Evolutionary conservation across 2,329 filamentous ascomycete species (phyloP).

Genomic region (Ascochyta koolunga): DNA sequence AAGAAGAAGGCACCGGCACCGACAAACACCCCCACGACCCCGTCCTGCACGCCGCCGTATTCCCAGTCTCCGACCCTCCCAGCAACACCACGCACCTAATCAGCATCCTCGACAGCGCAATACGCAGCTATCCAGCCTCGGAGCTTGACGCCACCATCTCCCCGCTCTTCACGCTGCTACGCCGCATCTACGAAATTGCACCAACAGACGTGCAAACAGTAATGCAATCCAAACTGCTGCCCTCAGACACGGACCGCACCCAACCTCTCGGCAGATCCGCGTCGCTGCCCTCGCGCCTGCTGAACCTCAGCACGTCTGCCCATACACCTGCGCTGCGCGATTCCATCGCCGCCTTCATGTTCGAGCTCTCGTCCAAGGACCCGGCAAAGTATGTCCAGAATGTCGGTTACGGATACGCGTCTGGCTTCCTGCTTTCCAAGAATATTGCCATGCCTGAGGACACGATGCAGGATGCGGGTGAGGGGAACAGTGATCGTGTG

Average conservation of each 20-base stretch:
- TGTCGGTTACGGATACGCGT: conserved; percentile 92
- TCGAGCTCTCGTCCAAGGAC: conserved; percentile 83
- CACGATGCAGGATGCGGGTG: conserved; percentile 56
- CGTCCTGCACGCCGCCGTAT: conserved; percentile 62
- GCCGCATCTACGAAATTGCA: conserved; percentile 72
- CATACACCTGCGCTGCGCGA: conserved; percentile 73
- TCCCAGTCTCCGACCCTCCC: conserved; percentile 67
- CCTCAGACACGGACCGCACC: conserved; percentile 75
- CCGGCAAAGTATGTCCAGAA: conserved; percentile 83
- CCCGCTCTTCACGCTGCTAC: conserved; percentile 76
- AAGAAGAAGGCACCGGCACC: conserved; percentile 57
- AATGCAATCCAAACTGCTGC: conserved; percentile 73
- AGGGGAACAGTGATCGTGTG: conserved; percentile 37
- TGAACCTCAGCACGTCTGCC: conserved; percentile 78
- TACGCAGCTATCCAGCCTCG: conserved; percentile 66
- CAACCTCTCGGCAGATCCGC: conserved; percentile 77
- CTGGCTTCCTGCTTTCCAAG: conserved; percentile 85
- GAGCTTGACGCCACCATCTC: conserved; percentile 76
- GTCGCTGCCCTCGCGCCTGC: conserved; percentile 75
- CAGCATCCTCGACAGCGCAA: conserved; percentile 70
- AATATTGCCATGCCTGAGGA: conserved; percentile 77
- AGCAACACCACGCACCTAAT: conserved; percentile 69
- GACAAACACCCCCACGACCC: conserved; percentile 47
- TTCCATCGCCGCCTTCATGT: conserved; percentile 78
- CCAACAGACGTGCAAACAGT: conserved; percentile 65